Evolutionary conservation across 1,284 basidiomycete genomes (phyloP), one percentile per base, ranked within the genome.

Genomic region (Taiwanofungus camphoratus): DNA sequence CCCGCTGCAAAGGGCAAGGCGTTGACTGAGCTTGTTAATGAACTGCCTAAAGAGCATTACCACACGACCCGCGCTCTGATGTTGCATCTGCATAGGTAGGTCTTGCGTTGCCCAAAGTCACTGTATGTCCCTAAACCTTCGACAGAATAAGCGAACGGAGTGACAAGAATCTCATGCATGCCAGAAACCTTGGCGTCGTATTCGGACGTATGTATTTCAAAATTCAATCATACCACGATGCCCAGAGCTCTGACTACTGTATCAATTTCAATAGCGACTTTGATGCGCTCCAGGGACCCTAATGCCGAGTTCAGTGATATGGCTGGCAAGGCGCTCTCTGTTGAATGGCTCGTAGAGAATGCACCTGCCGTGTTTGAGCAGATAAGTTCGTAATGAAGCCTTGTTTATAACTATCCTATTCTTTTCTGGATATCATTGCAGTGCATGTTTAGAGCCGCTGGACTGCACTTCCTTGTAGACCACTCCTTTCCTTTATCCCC

Each of bases 141-240:
- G 45, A 33, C 52, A 90, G 92, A 44, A 75, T 95, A 20, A 79
- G 80, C 55, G 71, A 82, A 44, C 71, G 73, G 29, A 78, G 76
- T 44, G 79, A 82, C 19, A 71, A 73, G 46, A 99, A 99, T 63
- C 73, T 93, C 41, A 99, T 99, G 96, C 92, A 83, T 39, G 85
- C 92, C 3, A 79, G 92, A 51, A 99, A 99, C 58, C 69, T 99
- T 16, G 96, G 96, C n/a, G 92, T 98, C n/a, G 93, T 99, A 32
- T 98, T 99, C 69, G 96, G 96, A 53, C 95, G 93, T 97, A 64
- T 70, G 92, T 84, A 11, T 34, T 44, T 22, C 29, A 24, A 6
- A 9, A 26, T n/a, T 8, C 15, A n/a, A 26, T 40, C n/a, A n/a
- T n/a, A n/a, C n/a, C n/a, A n/a, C n/a, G n/a, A n/a, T n/a, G n/a